These are phyloP conservation scores for Apiotrichum domesticum DNA, from an alignment of 1,284 basidiomycete species.

Conservation along the genomic window DNA sequence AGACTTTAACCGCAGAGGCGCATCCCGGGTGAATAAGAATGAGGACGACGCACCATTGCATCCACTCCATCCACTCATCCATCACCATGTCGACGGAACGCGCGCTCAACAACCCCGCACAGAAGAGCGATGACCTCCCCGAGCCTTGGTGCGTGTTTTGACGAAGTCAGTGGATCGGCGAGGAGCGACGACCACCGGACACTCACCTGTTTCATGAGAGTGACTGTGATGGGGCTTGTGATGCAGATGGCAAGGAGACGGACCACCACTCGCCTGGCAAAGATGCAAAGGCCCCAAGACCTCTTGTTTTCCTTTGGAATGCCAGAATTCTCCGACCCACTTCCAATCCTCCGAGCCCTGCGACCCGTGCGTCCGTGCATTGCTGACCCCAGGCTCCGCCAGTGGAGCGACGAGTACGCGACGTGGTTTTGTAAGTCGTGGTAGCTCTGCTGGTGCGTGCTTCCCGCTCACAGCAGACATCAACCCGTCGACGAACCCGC, in stretches of 20 bases:
- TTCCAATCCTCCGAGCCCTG: background rate
- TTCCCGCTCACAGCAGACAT: constrained; percentile 5
- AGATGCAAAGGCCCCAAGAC: no score
- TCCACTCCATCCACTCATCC: no score
- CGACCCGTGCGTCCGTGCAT: no score
- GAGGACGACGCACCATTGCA: no score
- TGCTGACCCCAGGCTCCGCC: constrained; percentile 21
- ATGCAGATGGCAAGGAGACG: no score
- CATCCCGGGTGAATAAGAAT: no score
- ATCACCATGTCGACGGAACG: background rate
- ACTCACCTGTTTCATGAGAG: no score
- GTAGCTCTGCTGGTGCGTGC: background rate
- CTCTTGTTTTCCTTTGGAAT: no score
- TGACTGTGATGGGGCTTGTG: no score
- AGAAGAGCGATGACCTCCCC: constrained; percentile 13
- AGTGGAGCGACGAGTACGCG: constrained; percentile 26
- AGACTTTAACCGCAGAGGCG: no score
- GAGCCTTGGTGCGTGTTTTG: constrained; percentile 5
- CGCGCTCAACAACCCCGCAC: background rate
- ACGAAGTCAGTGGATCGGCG: background rate
- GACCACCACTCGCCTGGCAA: no score
- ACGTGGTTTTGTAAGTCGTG: constrained; percentile 22
- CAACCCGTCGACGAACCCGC: constrained; percentile 34
- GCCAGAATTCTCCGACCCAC: no score
- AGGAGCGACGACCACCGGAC: background rate